Conservation (phyloP, 352 stramenopile genomes). For the Pythium biforme region DNA sequence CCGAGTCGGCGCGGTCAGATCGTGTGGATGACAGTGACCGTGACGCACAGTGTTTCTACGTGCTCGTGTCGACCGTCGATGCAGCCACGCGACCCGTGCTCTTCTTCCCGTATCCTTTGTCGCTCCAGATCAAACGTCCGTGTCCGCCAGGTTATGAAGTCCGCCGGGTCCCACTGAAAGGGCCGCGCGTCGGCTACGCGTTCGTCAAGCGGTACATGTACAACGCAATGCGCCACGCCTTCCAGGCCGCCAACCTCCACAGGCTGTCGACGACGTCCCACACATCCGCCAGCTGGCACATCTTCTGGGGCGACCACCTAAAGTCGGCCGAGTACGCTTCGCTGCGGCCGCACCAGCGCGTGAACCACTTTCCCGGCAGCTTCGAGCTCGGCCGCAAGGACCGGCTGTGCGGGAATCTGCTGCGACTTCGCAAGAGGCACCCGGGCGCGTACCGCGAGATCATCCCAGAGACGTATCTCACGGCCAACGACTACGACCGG, state of each 20-base stretch:
- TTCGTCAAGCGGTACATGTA: constrained; percentile 79
- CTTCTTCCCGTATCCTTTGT: constrained; percentile 63
- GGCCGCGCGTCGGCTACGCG: constrained; percentile 45
- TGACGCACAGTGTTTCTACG: constrained; percentile 27
- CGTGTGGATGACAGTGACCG: neutral
- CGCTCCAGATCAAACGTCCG: constrained; percentile 36
- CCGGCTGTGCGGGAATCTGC: constrained; percentile 50
- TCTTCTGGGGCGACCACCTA: constrained; percentile 75
- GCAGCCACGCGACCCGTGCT: constrained; percentile 32
- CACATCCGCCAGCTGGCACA: constrained; percentile 46
- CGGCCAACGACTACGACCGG: constrained; percentile 62
- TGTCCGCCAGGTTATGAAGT: constrained; percentile 68
- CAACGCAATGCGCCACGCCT: constrained; percentile 62
- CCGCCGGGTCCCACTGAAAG: constrained; percentile 25
- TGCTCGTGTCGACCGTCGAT: constrained; percentile 60
- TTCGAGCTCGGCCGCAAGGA: constrained; percentile 82
- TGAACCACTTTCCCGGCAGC: constrained; percentile 80
- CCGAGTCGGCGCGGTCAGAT: neutral
- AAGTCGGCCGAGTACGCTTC: constrained; percentile 41
- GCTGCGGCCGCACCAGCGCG: constrained; percentile 50
- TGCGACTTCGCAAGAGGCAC: constrained; percentile 69
- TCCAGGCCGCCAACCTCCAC: constrained; percentile 42
- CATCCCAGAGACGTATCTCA: constrained; percentile 77
- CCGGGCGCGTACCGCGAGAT: constrained; percentile 41
- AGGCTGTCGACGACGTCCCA: constrained; percentile 30